Conservation (phyloP, 1,284 basidiomycete species). For the Ceratobasidium sp. region DNA sequence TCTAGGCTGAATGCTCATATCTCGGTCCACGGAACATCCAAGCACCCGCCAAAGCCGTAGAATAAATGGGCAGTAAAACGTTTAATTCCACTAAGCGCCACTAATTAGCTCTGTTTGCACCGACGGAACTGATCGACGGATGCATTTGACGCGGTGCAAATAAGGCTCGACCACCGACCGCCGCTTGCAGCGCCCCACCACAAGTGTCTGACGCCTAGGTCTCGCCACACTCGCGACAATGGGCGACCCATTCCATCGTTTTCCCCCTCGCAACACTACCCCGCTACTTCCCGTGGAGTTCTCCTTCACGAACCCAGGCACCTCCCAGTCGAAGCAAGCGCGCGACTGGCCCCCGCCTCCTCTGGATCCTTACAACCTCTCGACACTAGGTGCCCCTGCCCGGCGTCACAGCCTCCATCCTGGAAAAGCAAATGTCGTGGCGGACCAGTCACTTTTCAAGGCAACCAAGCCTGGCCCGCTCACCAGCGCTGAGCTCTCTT, state of each 20-base stretch:
- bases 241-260: slow-evolving; percentile 6
- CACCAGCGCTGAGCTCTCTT: slow-evolving; percentile 13
- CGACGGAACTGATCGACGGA: slow-evolving; percentile 40
- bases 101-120: slow-evolving; percentile 13
- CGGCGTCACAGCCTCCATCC: not conserved
- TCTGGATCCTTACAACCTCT: not conserved
- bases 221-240: not conserved
- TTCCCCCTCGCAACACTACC: not conserved
- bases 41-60: not conserved
- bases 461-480: slow-evolving; percentile 12
- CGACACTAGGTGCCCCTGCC: not conserved
- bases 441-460: not conserved
- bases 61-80: no score
- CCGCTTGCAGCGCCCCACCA: not conserved
- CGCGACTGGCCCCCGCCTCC: not conserved
- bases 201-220: no score
- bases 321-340: not conserved
- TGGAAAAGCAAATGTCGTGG: not conserved
- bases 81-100: not conserved
- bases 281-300: slow-evolving; percentile 7
- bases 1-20: not conserved
- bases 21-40: not conserved
- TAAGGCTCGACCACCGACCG: not conserved
- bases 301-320: slow-evolving; percentile 22
- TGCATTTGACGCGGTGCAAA: slow-evolving; percentile 25